Conservation (phyloP, 768 basidiomycete species). For the Chlorophyllum brunneum region DNA sequence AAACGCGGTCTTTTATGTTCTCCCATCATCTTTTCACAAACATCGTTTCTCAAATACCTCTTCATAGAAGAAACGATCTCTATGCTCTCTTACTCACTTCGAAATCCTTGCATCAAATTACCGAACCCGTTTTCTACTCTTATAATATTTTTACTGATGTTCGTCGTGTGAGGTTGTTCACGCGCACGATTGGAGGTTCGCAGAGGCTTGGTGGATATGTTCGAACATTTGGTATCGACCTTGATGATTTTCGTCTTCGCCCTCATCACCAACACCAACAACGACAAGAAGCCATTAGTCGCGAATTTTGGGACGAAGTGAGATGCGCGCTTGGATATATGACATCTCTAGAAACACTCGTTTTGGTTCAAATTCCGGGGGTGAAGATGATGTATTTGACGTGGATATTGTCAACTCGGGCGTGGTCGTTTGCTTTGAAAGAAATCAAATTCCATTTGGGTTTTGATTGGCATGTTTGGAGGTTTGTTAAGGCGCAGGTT, state of each 20-base stretch:
- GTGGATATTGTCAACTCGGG: constrained; percentile 36
- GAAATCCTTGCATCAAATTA: constrained; percentile 43
- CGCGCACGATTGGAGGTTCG: constrained; percentile 32
- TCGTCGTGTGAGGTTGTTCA: constrained; percentile 31
- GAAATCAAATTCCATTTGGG: constrained; percentile 45
- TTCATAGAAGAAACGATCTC: constrained; percentile 30
- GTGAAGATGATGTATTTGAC: constrained; percentile 22
- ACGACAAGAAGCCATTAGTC: constrained; percentile 22
- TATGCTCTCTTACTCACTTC: constrained; percentile 39
- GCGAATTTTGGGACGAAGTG: constrained; percentile 40
- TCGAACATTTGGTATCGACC: constrained; percentile 37
- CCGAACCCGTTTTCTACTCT: constrained; percentile 45
- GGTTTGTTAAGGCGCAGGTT: constrained; percentile 46
- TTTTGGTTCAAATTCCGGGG: constrained; percentile 34
- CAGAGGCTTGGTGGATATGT: constrained; percentile 38
- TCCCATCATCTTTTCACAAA: not conserved
- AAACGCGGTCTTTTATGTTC: not conserved
- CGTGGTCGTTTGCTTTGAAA: constrained; percentile 41
- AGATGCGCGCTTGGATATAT: constrained; percentile 40
- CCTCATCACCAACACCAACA: constrained; percentile 19
- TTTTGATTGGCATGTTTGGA: constrained; percentile 44
- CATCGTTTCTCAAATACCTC: constrained; percentile 5
- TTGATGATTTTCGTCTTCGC: constrained; percentile 7
- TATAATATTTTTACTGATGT: constrained; percentile 35
- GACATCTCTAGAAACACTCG: constrained; percentile 39